Percentiles rank a stretch among this genome's conserved stretches.
Conservation (phyloP, 805 yeast species). For the Pichia manshurica region DNA sequence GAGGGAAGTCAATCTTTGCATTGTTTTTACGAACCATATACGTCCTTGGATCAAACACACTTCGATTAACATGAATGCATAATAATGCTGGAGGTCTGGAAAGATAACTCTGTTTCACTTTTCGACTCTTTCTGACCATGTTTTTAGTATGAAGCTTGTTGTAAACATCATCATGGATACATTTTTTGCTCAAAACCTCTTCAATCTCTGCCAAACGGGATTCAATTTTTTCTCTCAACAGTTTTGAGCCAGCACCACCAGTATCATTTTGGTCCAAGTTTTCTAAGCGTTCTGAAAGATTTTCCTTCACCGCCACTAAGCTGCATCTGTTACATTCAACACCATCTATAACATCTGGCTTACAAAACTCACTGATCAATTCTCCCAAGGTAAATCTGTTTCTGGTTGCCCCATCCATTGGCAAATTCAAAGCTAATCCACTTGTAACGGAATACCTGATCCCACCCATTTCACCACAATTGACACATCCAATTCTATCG, state of each 20-base stretch:
- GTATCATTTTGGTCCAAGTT: constrained; percentile 16
- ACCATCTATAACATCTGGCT: constrained; percentile 83
- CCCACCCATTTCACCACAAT: constrained; percentile 93
- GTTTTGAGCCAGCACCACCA: background rate
- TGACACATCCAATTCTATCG: constrained; percentile 83
- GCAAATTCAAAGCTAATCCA: constrained; percentile 67
- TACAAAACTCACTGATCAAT: constrained; percentile 59
- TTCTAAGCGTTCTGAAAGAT: constrained; percentile 36
- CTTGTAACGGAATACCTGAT: constrained; percentile 74
- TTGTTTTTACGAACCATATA: constrained; percentile 80
- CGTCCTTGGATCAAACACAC: constrained; percentile 84
- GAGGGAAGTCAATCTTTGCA: constrained; percentile 74
- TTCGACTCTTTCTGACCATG: constrained; percentile 67
- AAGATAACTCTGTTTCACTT: constrained; percentile 76
- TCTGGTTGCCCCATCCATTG: constrained; percentile 35
- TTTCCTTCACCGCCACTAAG: constrained; percentile 52
- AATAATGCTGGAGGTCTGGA: constrained; percentile 79
- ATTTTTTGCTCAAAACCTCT: constrained; percentile 53
- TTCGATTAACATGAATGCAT: constrained; percentile 84
- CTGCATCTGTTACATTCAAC: constrained; percentile 96
- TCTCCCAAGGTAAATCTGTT: constrained; percentile 42
- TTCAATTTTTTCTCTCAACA: constrained; percentile 31
- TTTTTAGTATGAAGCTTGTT: constrained; percentile 67
- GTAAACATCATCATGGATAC: constrained; percentile 75
- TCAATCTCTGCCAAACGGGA: constrained; percentile 45